Evolutionary conservation across 805 yeast species (phyloP).

Genomic region (Ascoidea tarda): DNA sequence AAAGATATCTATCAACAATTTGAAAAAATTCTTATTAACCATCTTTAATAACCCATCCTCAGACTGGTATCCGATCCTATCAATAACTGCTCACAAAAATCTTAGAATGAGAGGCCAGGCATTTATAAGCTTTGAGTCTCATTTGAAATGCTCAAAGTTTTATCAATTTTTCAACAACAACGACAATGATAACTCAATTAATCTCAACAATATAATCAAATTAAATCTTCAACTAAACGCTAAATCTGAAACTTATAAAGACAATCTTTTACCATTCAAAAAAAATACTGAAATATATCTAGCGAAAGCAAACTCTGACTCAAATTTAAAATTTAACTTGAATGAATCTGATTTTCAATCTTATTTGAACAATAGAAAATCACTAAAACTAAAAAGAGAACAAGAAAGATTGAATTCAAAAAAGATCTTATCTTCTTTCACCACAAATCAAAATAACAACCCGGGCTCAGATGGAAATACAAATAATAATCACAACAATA

Average conservation of each 20-base stretch:
- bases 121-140: slow-evolving; percentile 41
- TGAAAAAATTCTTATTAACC: slow-evolving; percentile 28
- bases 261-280: too few species aligned
- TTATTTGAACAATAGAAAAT: slow-evolving; percentile 8
- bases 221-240: neutral
- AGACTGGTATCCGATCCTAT: slow-evolving; percentile 27
- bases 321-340: slow-evolving; percentile 10
- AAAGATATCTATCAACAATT: slow-evolving; percentile 36
- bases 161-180: slow-evolving; percentile 3
- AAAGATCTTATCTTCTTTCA: slow-evolving; percentile 4
- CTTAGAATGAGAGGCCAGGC: slow-evolving; percentile 75
- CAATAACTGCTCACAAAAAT: slow-evolving; percentile 43
- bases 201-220: too few species aligned
- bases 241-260: neutral
- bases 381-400: slow-evolving; percentile 8
- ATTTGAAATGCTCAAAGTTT: slow-evolving; percentile 12
- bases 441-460: slow-evolving; percentile 3
- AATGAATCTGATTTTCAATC: slow-evolving; percentile 7
- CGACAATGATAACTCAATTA: neutral
- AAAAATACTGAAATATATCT: slow-evolving; percentile 1
- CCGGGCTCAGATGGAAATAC: too few species aligned
- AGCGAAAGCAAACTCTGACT: slow-evolving; percentile 16
- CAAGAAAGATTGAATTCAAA: slow-evolving; percentile 10
- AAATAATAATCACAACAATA: slow-evolving; percentile 12
- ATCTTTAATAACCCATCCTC: slow-evolving; percentile 23